A percentile compares a stretch with the other conserved stretches of the same genome.
Conservation (phyloP, 306 rosid species). For the Prinsepia uniflora region DNA sequence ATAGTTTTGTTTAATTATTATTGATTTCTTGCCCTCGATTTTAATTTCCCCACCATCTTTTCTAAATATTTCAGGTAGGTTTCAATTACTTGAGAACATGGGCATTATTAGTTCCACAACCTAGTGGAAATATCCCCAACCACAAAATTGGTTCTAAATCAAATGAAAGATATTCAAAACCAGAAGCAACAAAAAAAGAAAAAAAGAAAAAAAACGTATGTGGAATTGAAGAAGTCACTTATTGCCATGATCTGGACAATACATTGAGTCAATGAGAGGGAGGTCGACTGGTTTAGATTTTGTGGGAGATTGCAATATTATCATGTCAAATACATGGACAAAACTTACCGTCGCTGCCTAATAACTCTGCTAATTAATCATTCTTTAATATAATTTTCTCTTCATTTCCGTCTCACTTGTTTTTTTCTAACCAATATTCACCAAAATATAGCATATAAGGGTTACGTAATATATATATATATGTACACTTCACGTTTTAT, state of each 20-base stretch:
- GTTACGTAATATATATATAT: too few species aligned
- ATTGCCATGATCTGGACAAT: slow-evolving; percentile 1
- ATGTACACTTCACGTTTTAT: too few species aligned
- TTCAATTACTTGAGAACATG: too few species aligned
- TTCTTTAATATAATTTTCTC: neutral
- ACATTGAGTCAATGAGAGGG: neutral
- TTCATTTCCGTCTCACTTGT: neutral
- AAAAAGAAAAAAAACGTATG: neutral
- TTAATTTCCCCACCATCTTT: too few species aligned
- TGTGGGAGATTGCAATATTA: neutral
- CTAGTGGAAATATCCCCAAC: neutral
- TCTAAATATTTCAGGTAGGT: too few species aligned
- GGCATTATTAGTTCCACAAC: neutral
- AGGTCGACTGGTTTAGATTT: neutral
- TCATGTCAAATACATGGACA: neutral
- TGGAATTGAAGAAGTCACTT: neutral
- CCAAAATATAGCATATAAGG: neutral
- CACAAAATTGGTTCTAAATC: neutral
- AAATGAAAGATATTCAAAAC: neutral
- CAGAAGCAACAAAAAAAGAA: neutral
- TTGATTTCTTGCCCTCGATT: too few species aligned
- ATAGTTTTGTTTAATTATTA: too few species aligned
- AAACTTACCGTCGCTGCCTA: neutral
- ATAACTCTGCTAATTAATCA: neutral
- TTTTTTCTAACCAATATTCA: neutral